Evolutionary conservation across 2,329 filamentous ascomycete genomes (phyloP).

Genomic region (Xylaria arbuscula): DNA sequence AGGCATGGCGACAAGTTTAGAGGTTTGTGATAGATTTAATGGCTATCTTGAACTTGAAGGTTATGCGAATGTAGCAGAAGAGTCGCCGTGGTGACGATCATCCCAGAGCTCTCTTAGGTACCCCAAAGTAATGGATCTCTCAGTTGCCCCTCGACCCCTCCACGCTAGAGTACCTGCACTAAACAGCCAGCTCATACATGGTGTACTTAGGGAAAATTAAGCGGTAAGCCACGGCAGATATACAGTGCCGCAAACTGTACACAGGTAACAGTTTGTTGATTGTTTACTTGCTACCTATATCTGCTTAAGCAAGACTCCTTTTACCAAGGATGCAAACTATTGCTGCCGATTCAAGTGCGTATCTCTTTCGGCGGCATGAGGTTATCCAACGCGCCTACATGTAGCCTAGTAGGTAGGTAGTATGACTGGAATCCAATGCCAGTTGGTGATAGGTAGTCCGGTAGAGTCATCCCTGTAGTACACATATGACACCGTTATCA

Average conservation of each 20-base stretch:
- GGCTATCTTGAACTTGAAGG: neutral
- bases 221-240: slow-evolving; percentile 25
- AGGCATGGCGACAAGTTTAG: slow-evolving; percentile 58
- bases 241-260: neutral
- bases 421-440: too few relatives aligned
- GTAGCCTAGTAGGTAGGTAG: too few relatives aligned
- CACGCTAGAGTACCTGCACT: neutral
- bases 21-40: neutral
- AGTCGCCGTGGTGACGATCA: slow-evolving; percentile 2
- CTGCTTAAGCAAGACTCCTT: too few relatives aligned
- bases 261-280: neutral
- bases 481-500: too few relatives aligned
- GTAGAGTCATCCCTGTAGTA: too few relatives aligned
- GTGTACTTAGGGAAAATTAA: neutral
- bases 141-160: slow-evolving; percentile 37
- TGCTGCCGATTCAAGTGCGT: too few relatives aligned
- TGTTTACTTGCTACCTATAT: too few relatives aligned
- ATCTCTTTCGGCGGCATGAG: too few relatives aligned
- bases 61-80: neutral
- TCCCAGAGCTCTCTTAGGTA: neutral
- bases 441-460: too few relatives aligned
- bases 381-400: too few relatives aligned
- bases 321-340: too few relatives aligned
- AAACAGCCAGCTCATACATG: neutral
- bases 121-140: slow-evolving; percentile 3